phyloP scores from a whole-genome alignment of 2,329 filamentous ascomycete genomes.

The Pseudogymnoascus sp. region DNA sequence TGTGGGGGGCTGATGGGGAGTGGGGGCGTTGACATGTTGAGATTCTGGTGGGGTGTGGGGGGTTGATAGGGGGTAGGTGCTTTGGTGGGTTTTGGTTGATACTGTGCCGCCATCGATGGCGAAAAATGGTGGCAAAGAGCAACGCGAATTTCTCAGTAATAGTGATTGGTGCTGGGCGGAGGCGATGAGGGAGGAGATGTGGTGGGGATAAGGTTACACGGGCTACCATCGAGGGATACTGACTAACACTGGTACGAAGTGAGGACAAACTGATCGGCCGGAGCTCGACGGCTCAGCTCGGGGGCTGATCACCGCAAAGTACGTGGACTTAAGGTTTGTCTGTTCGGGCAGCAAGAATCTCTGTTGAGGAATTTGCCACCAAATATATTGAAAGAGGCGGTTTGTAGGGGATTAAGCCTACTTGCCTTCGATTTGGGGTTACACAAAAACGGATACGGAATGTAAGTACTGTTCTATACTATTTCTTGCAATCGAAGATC shows the following conservation, averaged over 20 bases:
- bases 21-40: slow-evolving; percentile 3
- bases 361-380: slow-evolving; percentile 4
- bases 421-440: not conserved
- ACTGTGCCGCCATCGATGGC: slow-evolving; percentile 4
- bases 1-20: not conserved
- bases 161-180: not conserved
- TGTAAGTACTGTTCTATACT: slow-evolving; percentile 6
- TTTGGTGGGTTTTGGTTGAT: not conserved
- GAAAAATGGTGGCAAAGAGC: not conserved
- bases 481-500: not conserved
- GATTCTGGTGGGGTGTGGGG: slow-evolving; percentile 4
- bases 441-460: not conserved
- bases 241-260: not conserved
- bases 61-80: not conserved
- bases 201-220: slow-evolving; percentile 7
- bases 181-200: not conserved
- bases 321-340: slow-evolving; percentile 7
- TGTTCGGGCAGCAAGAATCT: not conserved
- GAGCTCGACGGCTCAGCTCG: not conserved
- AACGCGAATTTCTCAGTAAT: not conserved
- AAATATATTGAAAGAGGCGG: not conserved
- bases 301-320: not conserved
- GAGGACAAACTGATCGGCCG: not conserved
- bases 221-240: not conserved
- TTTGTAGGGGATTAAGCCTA: not conserved